Percentiles rank a stretch among this genome's conserved stretches.
phyloP scores from a whole-genome alignment of 2,329 filamentous ascomycete genomes.

The Aspergillus fijiensis region DNA sequence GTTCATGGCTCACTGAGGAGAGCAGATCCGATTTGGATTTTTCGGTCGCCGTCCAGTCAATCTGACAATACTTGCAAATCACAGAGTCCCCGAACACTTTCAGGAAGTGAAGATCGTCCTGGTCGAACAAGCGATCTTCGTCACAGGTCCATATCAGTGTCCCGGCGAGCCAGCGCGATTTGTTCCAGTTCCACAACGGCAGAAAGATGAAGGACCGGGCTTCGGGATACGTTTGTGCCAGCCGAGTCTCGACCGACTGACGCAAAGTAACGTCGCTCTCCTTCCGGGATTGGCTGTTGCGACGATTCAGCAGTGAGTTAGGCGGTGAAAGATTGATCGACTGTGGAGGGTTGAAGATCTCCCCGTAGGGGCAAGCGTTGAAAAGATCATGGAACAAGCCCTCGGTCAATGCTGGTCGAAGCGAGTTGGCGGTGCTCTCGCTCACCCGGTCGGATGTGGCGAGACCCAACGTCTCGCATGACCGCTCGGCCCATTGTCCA shows the following conservation, averaged over 20 bases:
- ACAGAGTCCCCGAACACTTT: slow-evolving; percentile 37
- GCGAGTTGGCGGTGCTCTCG: neutral
- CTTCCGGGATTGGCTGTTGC: slow-evolving; percentile 1
- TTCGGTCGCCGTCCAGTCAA: slow-evolving; percentile 38
- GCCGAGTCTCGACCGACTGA: slow-evolving; percentile 9
- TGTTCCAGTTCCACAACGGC: slow-evolving; percentile 37
- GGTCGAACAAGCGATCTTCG: slow-evolving; percentile 19
- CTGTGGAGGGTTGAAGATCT: slow-evolving; percentile 15
- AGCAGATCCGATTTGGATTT: slow-evolving; percentile 55
- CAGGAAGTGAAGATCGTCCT: slow-evolving; percentile 36
- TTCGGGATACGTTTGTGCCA: slow-evolving; percentile 22
- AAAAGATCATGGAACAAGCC: slow-evolving; percentile 20
- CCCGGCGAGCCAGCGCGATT: slow-evolving; percentile 35
- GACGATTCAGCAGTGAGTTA: neutral
- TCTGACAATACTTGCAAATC: slow-evolving; percentile 35
- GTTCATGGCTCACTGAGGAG: slow-evolving; percentile 53
- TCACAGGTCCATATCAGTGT: slow-evolving; percentile 30
- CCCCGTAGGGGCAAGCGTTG: slow-evolving; percentile 16
- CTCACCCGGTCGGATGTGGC: slow-evolving; percentile 3
- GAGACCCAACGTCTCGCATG: slow-evolving; percentile 16
- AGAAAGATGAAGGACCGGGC: slow-evolving; percentile 31
- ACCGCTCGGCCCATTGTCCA: slow-evolving; percentile 14
- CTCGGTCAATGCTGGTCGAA: slow-evolving; percentile 11
- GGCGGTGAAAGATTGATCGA: neutral
- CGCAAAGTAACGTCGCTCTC: neutral